These are phyloP conservation scores for Thoreauomyces humboldtii DNA, from an alignment of 192 early-diverging fungal species.

Conservation along the genomic window DNA sequence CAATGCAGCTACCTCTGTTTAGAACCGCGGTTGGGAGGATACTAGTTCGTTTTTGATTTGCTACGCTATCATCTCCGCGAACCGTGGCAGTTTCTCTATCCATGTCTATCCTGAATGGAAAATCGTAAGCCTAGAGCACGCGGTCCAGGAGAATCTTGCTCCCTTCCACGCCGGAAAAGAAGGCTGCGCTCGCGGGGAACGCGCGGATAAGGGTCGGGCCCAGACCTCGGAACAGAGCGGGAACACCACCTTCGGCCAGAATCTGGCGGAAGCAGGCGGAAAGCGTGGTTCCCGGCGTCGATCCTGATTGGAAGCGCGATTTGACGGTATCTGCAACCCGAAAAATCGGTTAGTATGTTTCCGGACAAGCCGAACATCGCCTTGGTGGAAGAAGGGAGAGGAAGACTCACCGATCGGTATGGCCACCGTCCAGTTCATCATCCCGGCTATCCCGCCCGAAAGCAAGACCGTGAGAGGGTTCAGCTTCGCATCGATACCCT, in stretches of 20 bases:
- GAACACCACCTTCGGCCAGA: conserved; percentile 63
- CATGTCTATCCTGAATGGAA: no score
- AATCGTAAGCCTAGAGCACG: no score
- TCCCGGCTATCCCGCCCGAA: conserved; percentile 90
- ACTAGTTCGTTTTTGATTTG: no score
- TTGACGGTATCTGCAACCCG: conserved; percentile 74
- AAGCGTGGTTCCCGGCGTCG: no score
- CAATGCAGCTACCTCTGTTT: no score
- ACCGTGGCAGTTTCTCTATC: no score
- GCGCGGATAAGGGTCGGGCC: conserved; percentile 78
- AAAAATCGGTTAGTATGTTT: no score
- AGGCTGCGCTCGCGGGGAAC: conserved; percentile 71
- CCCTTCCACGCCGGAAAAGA: conserved; percentile 67
- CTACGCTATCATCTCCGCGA: no score
- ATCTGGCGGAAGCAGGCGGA: conserved; percentile 22
- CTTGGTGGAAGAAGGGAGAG: no score
- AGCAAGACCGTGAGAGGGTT: conserved; percentile 72
- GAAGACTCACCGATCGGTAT: conserved; percentile 62
- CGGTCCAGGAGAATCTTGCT: conserved; percentile 23
- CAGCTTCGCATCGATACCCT: conserved; percentile 54
- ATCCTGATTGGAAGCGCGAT: conserved; percentile 66
- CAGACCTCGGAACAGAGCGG: conserved; percentile 74
- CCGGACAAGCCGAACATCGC: no score
- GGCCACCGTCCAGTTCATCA: conserved; percentile 65
- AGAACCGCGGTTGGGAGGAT: no score